These are phyloP conservation scores for Eremomyces bilateralis DNA, from an alignment of 495 filamentous ascomycete genomes.

Conservation along the genomic window DNA sequence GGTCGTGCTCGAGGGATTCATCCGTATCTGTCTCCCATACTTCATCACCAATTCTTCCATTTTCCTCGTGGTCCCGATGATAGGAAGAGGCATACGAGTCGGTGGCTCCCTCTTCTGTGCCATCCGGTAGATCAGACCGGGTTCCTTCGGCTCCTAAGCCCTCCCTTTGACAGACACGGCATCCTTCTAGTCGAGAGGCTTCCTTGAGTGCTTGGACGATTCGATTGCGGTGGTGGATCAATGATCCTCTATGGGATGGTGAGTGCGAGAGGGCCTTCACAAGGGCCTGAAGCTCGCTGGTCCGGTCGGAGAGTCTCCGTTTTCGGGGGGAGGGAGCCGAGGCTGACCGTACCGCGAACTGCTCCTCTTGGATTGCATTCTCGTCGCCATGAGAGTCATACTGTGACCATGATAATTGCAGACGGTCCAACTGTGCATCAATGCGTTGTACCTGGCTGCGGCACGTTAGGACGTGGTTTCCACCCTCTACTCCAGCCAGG, in stretches of 20 bases:
- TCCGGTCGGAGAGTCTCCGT: conserved; percentile 2
- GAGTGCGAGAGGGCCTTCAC: conserved; percentile 40
- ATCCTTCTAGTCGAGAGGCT: too few species aligned
- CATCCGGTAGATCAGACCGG: too few species aligned
- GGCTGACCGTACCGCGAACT: conserved; percentile 8
- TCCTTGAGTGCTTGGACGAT: too few species aligned
- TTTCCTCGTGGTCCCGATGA: too few species aligned
- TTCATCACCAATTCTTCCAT: conserved; percentile 3
- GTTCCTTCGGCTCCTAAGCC: too few species aligned
- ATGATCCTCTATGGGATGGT: conserved; percentile 2
- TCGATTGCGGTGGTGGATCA: conserved; percentile 7
- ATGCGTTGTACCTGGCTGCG: conserved; percentile 56
- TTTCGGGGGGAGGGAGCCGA: conserved; percentile 2
- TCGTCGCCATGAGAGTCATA: conserved; percentile 4
- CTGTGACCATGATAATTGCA: conserved; percentile 30
- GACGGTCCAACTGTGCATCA: conserved; percentile 58
- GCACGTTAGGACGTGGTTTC: conserved; percentile 2
- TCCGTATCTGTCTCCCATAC: conserved; percentile 6
- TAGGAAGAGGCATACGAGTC: too few species aligned
- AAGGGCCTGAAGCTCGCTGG: conserved; percentile 32
- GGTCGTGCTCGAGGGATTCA: conserved; percentile 31
- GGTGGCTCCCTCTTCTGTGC: too few species aligned
- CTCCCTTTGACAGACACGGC: too few species aligned
- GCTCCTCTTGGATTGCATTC: conserved; percentile 13
- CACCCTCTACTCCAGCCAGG: neutral